Evolutionary conservation across 768 basidiomycete genomes (phyloP), one percentile per base, ranked within the genome.

Genomic region (Kwoniella europaea): DNA sequence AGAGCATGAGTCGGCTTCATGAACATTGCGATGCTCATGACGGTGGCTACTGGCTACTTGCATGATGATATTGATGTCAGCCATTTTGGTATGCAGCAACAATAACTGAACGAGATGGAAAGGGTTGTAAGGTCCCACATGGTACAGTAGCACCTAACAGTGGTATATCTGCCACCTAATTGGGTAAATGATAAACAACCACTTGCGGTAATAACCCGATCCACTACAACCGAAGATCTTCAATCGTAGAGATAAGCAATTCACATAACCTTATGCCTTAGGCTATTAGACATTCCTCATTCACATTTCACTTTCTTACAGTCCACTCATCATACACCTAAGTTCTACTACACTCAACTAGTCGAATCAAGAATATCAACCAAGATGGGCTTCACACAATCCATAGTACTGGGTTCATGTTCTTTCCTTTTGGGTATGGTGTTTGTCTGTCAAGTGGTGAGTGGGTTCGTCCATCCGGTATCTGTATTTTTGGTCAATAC

Each of bases 331-430:
- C 63, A 16, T 22, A n/a, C 42, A 44, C 5, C 4, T 9, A 20
- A 18, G 15, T 41, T 44, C 46, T n/a, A 22, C n/a, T 61, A 13
- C 12, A 20, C 42, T 61, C 59, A 7, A 61, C 35, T 35, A 35
- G 35, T 35, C 35, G 35, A 35, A 35, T 12, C 18, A 44, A 46
- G 6, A 57, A 44, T 44, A 57, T 24, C 20, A 12, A 35, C 7
- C 24, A 82, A 43, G n/a, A 95, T 96, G 93, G 91, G 91, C 57
- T 98, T 96, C 87, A 88, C 88, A 81, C 90, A 93, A 82, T 93
- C 92, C 53, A 91, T 92, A n/a, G 89, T 96, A 29, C 88, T 96
- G 54, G 89, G 90, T 52, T 90, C 93, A 41, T 89, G 91, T 65
- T 93, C 91, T 69, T 98, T 98, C 86, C 91, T 96, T 77, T 87